Conservation (phyloP, 208 protist species). For the Leishmania mexicana region DNA sequence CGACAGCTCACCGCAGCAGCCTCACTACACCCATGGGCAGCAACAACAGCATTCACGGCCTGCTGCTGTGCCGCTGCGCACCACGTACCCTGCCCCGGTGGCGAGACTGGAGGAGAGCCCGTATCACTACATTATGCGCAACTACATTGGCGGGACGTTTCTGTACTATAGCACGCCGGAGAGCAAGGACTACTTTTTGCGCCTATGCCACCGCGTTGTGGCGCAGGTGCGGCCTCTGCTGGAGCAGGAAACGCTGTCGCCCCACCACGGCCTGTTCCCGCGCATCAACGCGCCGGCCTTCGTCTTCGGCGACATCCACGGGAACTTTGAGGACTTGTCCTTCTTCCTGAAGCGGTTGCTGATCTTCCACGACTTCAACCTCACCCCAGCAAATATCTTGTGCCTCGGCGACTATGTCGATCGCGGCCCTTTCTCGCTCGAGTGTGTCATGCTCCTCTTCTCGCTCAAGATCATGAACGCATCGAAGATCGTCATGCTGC, state of each 20-base stretch:
- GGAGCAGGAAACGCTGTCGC: conserved; percentile 63
- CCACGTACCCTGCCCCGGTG: conserved; percentile 24
- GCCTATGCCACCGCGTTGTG: conserved; percentile 50
- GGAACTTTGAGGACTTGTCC: conserved; percentile 78
- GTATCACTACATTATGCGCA: conserved; percentile 70
- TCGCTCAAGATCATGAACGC: conserved; percentile 76
- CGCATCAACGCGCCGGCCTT: conserved; percentile 52
- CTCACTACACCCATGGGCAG: neutral
- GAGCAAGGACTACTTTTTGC: conserved; percentile 52
- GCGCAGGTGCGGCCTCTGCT: conserved; percentile 54
- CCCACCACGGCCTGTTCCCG: conserved; percentile 56
- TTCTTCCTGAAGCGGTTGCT: conserved; percentile 67
- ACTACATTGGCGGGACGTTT: conserved; percentile 56
- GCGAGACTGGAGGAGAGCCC: conserved; percentile 52
- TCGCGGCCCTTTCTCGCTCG: conserved; percentile 90
- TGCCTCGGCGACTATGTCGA: conserved; percentile 99
- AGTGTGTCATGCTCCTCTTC: conserved; percentile 89
- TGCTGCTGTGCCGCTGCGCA: conserved; percentile 18
- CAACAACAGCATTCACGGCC: neutral
- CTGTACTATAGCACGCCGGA: conserved; percentile 51
- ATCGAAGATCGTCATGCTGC: conserved; percentile 72
- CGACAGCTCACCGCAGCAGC: neutral
- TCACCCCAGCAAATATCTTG: conserved; percentile 77
- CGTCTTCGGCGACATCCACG: conserved; percentile 87
- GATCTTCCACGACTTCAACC: conserved; percentile 66